Base-by-base conservation (phyloP, 1,139 yeast species). In the Hyphopichia wangnamkhiaoensis region DNA sequence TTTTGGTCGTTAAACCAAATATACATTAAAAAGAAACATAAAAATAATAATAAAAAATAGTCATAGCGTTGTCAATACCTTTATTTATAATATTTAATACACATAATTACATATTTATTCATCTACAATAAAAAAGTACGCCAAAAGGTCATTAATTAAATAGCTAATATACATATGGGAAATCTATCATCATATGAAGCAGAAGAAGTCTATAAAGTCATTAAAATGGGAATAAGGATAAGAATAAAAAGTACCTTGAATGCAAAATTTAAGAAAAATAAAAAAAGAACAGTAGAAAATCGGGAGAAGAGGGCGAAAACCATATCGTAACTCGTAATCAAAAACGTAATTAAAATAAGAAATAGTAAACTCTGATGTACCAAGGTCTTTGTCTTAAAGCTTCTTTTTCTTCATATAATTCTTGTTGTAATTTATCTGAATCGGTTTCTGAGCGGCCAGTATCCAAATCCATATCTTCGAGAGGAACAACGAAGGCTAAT, bases 381-480 rank as follows among this genome's bases (percentile, higher is more conserved):
- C 57, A 48, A 15, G 67, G 66, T 47, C 45, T 50, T 27, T 49
- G 23, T 14, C 54, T 57, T 35, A 59, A 47, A 37, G 42, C 45
- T 24, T 61, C 68, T 44, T 48, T 63, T 47, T 69, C 73, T 44
- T 65, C 65, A 32, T 58, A 61, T 34, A 67, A 55, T 45, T 65
- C 70, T 46, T 66, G 70, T 49, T 56, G 56, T 43, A 69, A 55
- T 43, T 62, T 49, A 25, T 69, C 74, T 46, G 61, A 47, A 49
- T 70, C 75, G 40, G 59, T 54, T 35, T 65, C 71, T 42, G 65
- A 58, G 50, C 70, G 59, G 14, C 74, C 74, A 12, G 66, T 50
- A 43, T 70, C 73, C 38, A 70, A 52, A 41, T 69, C 74, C 44
- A 70, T 65, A 36, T 63, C 60, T 2, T 48, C 54, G 34, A 62